Base-by-base conservation (phyloP, 2,329 filamentous ascomycete species). In the Colletotrichum tanaceti region DNA sequence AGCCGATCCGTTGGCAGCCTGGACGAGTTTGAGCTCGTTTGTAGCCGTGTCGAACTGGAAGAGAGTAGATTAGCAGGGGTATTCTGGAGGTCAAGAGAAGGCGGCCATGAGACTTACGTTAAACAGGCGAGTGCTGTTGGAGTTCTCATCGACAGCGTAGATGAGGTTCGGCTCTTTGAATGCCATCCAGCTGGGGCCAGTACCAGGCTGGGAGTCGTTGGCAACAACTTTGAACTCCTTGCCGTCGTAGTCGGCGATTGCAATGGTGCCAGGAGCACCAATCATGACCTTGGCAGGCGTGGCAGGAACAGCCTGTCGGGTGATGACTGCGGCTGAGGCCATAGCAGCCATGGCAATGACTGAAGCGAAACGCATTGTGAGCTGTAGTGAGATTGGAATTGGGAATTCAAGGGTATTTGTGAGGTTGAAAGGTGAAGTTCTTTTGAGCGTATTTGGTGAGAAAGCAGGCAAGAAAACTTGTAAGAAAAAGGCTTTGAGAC, bases 61-160 rank as follows among this genome's bases (percentile, higher is more conserved):
- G 4, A 22, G 7, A 50, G 63, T 41, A 58, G 7, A 50, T 70
- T 41, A 63, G 64, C 52, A 20, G 22, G 35, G 55, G 5, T 4
- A 28, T 18, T 22, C 18, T 20, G 20, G 13, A 52, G 35, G 32
- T 35, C 32, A 24, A 13, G 44, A 20, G 16, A 28, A 18, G n/a
- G 32, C 5, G 1, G 20, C 7, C 16, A 16, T 4, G 5, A 5
- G 16, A 62, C 72, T 39, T 62, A 75, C 71, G 20, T 73, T 76
- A 72, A 83, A 83, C 18, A 81, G 73, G 66, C 79, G 78, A n/a
- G 82, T 75, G 52, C 75, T 72, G 58, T 75, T 74, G 71, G 78
- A 76, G 71, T 80, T 81, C 78, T 87, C 85, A 70, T 87, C 79
- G 22, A 84, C 81, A 52, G 82, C 81, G 67, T 84, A 86, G 50